Conservation (phyloP, 805 yeast genomes). For the Diddensiella transvaalensis region DNA sequence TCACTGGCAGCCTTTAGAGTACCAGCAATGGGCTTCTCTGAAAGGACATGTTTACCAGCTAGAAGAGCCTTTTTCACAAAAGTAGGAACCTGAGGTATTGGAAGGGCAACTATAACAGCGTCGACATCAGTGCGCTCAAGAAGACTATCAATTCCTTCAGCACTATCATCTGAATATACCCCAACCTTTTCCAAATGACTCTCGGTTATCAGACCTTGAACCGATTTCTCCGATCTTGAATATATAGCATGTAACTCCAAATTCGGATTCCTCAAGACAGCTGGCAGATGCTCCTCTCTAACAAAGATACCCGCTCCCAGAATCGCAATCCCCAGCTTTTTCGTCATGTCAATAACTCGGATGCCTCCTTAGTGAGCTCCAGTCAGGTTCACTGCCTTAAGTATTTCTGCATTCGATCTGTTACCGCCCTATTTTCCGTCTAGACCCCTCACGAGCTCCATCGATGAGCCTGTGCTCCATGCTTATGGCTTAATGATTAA, state of each 20-base stretch:
- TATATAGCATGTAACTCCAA: constrained; percentile 16
- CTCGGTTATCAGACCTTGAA: constrained; percentile 11
- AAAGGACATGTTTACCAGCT: constrained; percentile 30
- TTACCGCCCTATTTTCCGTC: too few relatives aligned
- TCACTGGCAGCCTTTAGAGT: constrained; percentile 19
- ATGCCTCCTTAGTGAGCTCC: too few relatives aligned
- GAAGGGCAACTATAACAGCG: constrained; percentile 28
- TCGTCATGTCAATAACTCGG: too few relatives aligned
- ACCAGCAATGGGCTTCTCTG: constrained; percentile 28
- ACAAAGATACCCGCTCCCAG: constrained; percentile 19
- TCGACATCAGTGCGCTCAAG: constrained; percentile 24
- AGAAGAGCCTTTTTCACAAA: constrained; percentile 21
- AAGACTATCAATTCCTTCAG: constrained; percentile 16
- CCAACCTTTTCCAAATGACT: constrained; percentile 6
- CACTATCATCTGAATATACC: constrained; percentile 22
- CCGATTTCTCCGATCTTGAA: constrained; percentile 17
- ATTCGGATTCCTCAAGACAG: constrained; percentile 3
- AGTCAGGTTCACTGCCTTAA: too few relatives aligned
- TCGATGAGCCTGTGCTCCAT: too few relatives aligned
- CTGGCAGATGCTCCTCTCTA: constrained; percentile 16
- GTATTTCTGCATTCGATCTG: too few relatives aligned
- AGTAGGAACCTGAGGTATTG: constrained; percentile 25
- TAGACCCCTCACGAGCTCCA: too few relatives aligned
- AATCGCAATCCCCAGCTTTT: constrained; percentile 15
- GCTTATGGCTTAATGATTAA: too few relatives aligned